These are phyloP conservation scores for Filobasidium uniguttulatum DNA, from an alignment of 1,284 basidiomycete genomes.

Conservation along the genomic window DNA sequence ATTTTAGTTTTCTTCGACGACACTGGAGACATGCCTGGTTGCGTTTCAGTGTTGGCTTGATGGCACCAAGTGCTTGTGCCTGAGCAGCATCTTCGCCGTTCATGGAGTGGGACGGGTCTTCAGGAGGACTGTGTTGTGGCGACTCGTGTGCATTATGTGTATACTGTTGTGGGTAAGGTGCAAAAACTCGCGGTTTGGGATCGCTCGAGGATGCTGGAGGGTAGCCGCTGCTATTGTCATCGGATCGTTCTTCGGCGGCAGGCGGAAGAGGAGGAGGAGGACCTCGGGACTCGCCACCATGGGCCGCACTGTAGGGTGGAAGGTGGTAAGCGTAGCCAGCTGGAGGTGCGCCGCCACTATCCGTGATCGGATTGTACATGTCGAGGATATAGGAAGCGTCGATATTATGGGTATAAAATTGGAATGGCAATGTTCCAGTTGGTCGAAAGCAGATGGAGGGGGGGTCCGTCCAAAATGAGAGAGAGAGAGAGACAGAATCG, in stretches of 20 bases:
- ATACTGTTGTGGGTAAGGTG: not conserved
- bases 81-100: not conserved
- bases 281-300: not conserved
- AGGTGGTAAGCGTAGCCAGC: not conserved
- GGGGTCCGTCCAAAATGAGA: not conserved
- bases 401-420: no score
- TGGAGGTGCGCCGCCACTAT: not conserved
- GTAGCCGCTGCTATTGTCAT: not conserved
- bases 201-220: not conserved
- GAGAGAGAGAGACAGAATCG: not conserved
- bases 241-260: not conserved
- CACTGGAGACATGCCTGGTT: conserved; percentile 24
- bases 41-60: conserved; percentile 17
- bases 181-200: not conserved
- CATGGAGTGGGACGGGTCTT: not conserved
- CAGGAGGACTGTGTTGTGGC: not conserved
- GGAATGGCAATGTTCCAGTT: no score
- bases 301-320: not conserved
- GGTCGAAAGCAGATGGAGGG: no score
- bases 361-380: not conserved
- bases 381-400: not conserved
- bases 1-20: conserved; percentile 19
- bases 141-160: not conserved
- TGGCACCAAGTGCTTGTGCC: not conserved
- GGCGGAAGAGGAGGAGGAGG: not conserved